Base-by-base conservation (phyloP, 495 filamentous ascomycete species). In the Sabuloglossum arenarium region DNA sequence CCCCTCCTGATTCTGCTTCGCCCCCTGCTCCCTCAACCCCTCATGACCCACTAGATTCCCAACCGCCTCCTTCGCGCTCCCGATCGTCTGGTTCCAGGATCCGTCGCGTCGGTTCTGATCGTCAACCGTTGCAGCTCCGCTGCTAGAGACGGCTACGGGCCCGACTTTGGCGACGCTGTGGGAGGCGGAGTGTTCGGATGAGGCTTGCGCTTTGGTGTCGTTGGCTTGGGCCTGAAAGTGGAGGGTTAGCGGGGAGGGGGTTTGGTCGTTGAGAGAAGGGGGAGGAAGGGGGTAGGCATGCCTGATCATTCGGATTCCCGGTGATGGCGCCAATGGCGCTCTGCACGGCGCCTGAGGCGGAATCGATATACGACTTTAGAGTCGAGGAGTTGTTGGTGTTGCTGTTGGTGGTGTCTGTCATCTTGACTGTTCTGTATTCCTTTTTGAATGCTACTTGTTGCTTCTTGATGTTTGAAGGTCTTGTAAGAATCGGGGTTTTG, bases 71-170 rank as follows among this genome's bases (percentile, higher is more conserved):
- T 97, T 97, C 42, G 77, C 81, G 0, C 85, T 78, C 56, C 90
- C 90, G 39, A 88, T 60, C 42, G 84, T 91, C 70, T 97, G 88
- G 71, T 94, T 85, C 78, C 84, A 89, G 39, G 75, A 72, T 31
- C 89, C 90, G 5, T 75, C 66, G 19, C 71, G 65, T 59, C 89
- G 85, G 67, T 88, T 71, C 8, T 79, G 73, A 66, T 87, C 71
- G 69, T 94, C 85, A 61, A 77, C 71, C 39, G 84, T 78, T 53
- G 86, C 71, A 49, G 79, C 80, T 45, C 86, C 89, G 4, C 81
- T 77, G 51, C 79, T 70, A 25, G 82, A 80, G 58, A 85, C 76
- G 19, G 78, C 78, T 57, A 80, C 64, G 47, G 80, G 78, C 21
- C 84, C 87, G 24, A 82, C 59, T 64, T 87, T 89, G 62, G 72